A percentile compares a stretch with the other conserved stretches of the same genome.
These are phyloP conservation scores for Trichomonascaceae sp. DNA, from an alignment of 1,139 yeast species.

Conservation along the genomic window DNA sequence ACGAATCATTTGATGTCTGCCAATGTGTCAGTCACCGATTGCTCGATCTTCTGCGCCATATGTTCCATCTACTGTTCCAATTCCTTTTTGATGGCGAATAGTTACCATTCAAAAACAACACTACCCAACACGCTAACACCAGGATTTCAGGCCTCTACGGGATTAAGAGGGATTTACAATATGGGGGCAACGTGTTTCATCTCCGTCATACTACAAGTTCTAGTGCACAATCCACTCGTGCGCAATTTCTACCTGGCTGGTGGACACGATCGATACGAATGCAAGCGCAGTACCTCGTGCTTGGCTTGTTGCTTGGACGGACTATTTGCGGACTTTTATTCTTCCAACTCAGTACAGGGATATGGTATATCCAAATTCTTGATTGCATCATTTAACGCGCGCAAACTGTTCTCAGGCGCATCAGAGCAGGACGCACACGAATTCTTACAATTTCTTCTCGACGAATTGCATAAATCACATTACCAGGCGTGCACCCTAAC, in stretches of 20 bases:
- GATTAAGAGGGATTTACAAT: slow-evolving; percentile 77
- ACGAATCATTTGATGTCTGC: slow-evolving; percentile 62
- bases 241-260: slow-evolving; percentile 66
- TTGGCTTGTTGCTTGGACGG: slow-evolving; percentile 75
- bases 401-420: slow-evolving; percentile 78
- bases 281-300: slow-evolving; percentile 32
- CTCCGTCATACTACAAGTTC: slow-evolving; percentile 76
- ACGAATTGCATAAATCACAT: slow-evolving; percentile 51
- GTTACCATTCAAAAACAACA: not conserved
- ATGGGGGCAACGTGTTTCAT: slow-evolving; percentile 96
- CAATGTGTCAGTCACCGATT: slow-evolving; percentile 16
- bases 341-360: slow-evolving; percentile 43
- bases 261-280: slow-evolving; percentile 32
- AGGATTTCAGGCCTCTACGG: slow-evolving; percentile 48
- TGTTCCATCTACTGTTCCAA: slow-evolving; percentile 65
- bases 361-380: slow-evolving; percentile 64
- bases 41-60: slow-evolving; percentile 47
- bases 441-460: slow-evolving; percentile 80
- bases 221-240: slow-evolving; percentile 78
- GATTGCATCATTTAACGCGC: slow-evolving; percentile 73
- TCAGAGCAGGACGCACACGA: slow-evolving; percentile 98
- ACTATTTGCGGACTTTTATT: slow-evolving; percentile 53
- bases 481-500: slow-evolving; percentile 6
- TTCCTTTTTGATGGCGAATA: slow-evolving; percentile 2
- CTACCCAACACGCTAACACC: slow-evolving; percentile 28